Evolutionary conservation across 1,284 basidiomycete species (phyloP), one percentile per base, ranked within the genome.

Genomic region (Tylopilus sp.): DNA sequence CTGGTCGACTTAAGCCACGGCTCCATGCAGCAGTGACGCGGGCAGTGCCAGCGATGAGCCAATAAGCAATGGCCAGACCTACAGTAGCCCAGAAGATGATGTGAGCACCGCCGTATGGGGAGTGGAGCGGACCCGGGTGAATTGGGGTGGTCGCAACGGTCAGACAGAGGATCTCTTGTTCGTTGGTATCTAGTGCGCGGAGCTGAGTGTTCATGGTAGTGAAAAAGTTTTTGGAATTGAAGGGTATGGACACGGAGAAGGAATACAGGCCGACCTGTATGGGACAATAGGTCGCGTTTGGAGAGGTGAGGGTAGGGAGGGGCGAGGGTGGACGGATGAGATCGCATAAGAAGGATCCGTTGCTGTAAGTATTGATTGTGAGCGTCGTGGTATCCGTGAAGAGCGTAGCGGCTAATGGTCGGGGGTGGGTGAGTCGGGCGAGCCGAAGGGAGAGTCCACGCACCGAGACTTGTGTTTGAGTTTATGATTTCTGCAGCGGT

Each of bases 31-130:
- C 90, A 11, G 83, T 77, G 28, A 95, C 75, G 31, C 95, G 79
- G 2, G 91, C 93, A 13, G 85, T 67, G 41, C 89, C 87, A 16
- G 88, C 84, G 7, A 92, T 71, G 12, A 88, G 55, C 83, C 91
- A 94, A 66, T 92, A 97, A 4, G 79, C 82, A 38, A 88, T 80
- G 8, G 87, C 81, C 23, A 97, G 73, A 1, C 76, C 81, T 19
- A 94, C 81, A 10, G 87, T 90, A 19, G 79, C 69, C 89, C 91
- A 98, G 51, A 96, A 84, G 53, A 97, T 82, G 53, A 88, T 76
- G 15, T 69, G 66, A 51, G 91, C 94, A 43, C 77, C 77, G 56
- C 92, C 94, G 56, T 89, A 89, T 2, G 80, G 77, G 1, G 72
- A 73, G 19, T 67, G 66, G 35, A 74, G 55, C 6, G 71, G 61